Percentiles rank a stretch among this genome's conserved stretches.
Conservation (phyloP, 2,329 filamentous ascomycete species). For the Pseudocercospora fijiensis region DNA sequence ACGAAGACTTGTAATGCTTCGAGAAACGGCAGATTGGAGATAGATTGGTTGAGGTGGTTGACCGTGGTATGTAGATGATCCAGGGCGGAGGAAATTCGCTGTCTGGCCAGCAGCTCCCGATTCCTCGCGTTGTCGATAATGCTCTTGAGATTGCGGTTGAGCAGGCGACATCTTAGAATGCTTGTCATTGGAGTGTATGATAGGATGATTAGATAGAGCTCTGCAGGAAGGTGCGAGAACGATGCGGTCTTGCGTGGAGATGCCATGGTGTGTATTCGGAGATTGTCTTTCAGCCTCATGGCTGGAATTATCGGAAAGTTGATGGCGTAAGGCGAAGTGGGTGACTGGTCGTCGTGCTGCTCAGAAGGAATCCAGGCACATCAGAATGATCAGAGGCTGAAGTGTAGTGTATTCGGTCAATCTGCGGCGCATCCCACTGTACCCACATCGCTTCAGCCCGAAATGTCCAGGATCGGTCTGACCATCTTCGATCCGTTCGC, state of each 20-base stretch:
- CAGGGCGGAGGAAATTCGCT: neutral
- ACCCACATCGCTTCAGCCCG: constrained; percentile 4
- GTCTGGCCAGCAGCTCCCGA: constrained; percentile 2
- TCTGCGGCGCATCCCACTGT: neutral
- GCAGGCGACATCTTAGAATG: constrained; percentile 5
- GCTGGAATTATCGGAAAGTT: neutral
- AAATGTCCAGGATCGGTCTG: constrained; percentile 1
- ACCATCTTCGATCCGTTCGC: constrained; percentile 6
- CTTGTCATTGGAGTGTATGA: neutral
- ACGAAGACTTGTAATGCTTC: constrained; percentile 9
- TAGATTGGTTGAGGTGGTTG: neutral
- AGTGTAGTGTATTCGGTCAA: neutral
- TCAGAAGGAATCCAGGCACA: too few relatives aligned
- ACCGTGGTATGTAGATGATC: neutral
- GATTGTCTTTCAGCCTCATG: neutral
- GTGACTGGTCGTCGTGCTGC: neutral
- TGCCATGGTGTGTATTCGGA: neutral
- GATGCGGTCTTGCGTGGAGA: neutral
- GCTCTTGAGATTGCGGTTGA: constrained; percentile 5
- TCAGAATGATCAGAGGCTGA: neutral
- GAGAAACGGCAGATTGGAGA: neutral
- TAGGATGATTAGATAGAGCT: constrained; percentile 8
- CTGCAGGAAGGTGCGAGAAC: neutral
- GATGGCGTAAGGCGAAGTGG: neutral
- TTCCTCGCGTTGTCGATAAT: constrained; percentile 9